These are phyloP conservation scores for Rubia tinctorum DNA, from an alignment of 305 asterid genomes.

Conservation along the genomic window DNA sequence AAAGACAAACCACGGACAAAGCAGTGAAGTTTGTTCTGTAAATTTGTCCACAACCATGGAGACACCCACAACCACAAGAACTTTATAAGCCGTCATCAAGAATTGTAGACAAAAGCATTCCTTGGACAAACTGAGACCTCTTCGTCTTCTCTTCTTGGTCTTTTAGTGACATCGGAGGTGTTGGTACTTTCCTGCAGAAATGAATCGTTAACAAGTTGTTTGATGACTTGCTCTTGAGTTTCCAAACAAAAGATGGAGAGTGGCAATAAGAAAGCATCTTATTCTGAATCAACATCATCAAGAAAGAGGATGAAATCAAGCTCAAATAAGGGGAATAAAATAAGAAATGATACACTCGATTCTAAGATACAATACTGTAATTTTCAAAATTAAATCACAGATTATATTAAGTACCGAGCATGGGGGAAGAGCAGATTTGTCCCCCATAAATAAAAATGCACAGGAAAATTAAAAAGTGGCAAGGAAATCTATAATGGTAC, in stretches of 20 bases:
- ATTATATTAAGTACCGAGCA: background rate
- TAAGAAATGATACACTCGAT: background rate
- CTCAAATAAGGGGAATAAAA: background rate
- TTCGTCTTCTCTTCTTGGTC: slow-evolving; percentile 62
- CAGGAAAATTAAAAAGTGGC: background rate
- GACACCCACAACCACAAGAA: background rate
- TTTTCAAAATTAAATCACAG: no score
- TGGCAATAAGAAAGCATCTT: background rate
- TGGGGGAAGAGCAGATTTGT: no score
- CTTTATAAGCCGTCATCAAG: slow-evolving; percentile 39
- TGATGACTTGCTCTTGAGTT: background rate
- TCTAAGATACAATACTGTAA: background rate
- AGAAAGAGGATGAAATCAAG: background rate
- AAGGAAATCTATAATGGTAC: background rate
- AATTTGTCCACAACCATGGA: background rate
- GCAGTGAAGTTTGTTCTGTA: slow-evolving; percentile 3
- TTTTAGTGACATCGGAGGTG: slow-evolving; percentile 49
- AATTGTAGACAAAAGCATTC: slow-evolving; percentile 51
- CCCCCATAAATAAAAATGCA: background rate
- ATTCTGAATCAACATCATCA: background rate
- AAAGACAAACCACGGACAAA: slow-evolving; percentile 1
- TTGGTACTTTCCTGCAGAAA: slow-evolving; percentile 41
- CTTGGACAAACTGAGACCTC: slow-evolving; percentile 55
- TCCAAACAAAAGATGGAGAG: background rate
- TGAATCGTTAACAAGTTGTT: slow-evolving; percentile 9